Evolutionary conservation across 2,329 filamentous ascomycete genomes (phyloP).

Genomic region (Penicillium corylophilum): DNA sequence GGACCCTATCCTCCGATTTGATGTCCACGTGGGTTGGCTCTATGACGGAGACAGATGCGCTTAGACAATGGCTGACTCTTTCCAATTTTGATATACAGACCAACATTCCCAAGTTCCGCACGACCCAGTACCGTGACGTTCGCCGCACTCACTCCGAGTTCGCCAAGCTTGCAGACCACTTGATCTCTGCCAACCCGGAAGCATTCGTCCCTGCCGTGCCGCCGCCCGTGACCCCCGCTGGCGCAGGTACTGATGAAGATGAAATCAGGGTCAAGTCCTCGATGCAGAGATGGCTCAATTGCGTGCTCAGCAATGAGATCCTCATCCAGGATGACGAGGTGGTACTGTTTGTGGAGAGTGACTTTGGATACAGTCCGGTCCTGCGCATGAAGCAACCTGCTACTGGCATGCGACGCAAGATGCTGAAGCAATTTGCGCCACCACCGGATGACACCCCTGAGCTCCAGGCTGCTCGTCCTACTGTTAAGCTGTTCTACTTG

Average conservation of each 20-base stretch:
- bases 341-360: constrained; percentile 97
- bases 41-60: constrained; percentile 4
- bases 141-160: constrained; percentile 95
- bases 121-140: constrained; percentile 96
- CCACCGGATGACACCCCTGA: constrained; percentile 97
- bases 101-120: constrained; percentile 96
- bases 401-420: constrained; percentile 89
- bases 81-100: constrained; percentile 59
- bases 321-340: constrained; percentile 96
- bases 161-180: constrained; percentile 89
- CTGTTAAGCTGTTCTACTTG: constrained; percentile 94
- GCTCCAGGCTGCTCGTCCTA: constrained; percentile 80
- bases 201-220: constrained; percentile 91
- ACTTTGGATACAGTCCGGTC: constrained; percentile 96
- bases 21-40: constrained; percentile 75
- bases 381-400: constrained; percentile 95
- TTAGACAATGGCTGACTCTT: constrained; percentile 5
- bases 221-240: constrained; percentile 89
- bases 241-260: constrained; percentile 94
- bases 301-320: constrained; percentile 86
- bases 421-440: constrained; percentile 96
- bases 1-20: constrained; percentile 90
- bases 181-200: constrained; percentile 97
- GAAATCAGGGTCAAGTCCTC: constrained; percentile 83
- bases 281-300: constrained; percentile 93